A percentile compares a stretch with the other conserved stretches of the same genome.
phyloP scores from a whole-genome alignment of 2,329 filamentous ascomycete genomes.

The Pezicula rhizophila region DNA sequence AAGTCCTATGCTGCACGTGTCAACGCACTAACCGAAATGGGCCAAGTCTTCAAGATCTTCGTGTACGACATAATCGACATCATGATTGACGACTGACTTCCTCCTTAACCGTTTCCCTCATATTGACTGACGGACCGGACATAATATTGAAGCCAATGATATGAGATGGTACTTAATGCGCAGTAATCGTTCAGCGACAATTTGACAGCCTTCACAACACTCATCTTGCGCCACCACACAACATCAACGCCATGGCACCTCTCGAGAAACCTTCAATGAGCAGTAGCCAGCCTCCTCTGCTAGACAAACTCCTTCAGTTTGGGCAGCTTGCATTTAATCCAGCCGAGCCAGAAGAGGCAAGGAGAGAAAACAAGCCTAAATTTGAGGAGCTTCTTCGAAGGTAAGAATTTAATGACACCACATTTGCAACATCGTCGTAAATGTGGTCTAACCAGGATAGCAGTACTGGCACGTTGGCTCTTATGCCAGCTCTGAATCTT shows the following conservation, averaged over 20 bases:
- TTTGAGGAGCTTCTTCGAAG: conserved; percentile 19
- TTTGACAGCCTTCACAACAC: neutral
- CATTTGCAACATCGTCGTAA: neutral
- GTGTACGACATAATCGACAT: no score
- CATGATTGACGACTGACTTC: no score
- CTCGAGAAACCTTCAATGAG: neutral
- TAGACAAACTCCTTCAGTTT: conserved; percentile 21
- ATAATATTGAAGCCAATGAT: no score
- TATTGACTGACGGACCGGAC: no score
- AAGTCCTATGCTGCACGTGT: conserved; percentile 3
- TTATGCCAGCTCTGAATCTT: conserved; percentile 56
- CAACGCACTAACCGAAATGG: no score
- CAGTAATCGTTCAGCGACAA: neutral
- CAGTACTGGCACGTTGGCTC: conserved; percentile 41
- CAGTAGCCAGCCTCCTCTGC: conserved; percentile 16
- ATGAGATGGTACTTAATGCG: no score
- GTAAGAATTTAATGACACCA: conserved; percentile 5
- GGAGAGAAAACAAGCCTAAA: conserved; percentile 9
- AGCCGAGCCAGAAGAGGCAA: conserved; percentile 10
- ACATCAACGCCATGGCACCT: neutral
- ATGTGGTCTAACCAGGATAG: conserved; percentile 7
- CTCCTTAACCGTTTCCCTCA: no score
- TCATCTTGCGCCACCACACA: neutral
- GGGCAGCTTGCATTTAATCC: conserved; percentile 26
- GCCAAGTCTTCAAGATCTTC: no score